phyloP scores from a whole-genome alignment of 2,329 filamentous ascomycete species.

The Clonostachys rosea region DNA sequence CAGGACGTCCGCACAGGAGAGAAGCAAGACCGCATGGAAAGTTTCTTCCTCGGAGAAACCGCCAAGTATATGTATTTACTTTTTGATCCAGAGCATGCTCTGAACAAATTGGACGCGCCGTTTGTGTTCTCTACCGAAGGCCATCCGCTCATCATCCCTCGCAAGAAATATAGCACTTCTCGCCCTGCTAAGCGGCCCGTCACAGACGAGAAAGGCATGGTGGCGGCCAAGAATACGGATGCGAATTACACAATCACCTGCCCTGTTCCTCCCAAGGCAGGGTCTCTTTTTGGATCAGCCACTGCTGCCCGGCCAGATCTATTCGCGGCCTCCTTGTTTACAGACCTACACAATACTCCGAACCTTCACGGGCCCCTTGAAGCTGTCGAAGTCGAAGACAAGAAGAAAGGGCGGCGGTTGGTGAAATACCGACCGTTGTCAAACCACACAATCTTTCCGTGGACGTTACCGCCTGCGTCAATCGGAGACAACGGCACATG shows the following conservation, averaged over 20 bases:
- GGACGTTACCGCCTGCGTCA: slow-evolving; percentile 77
- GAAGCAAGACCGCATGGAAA: slow-evolving; percentile 93
- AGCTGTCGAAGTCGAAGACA: slow-evolving; percentile 35
- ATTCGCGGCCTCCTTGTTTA: slow-evolving; percentile 84
- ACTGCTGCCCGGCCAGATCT: slow-evolving; percentile 76
- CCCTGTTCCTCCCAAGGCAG: slow-evolving; percentile 51
- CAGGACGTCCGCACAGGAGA: slow-evolving; percentile 80
- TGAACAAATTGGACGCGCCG: slow-evolving; percentile 81
- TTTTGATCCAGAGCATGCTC: slow-evolving; percentile 78
- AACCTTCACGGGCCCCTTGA: slow-evolving; percentile 48
- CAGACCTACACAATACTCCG: slow-evolving; percentile 74
- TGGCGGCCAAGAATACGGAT: slow-evolving; percentile 25
- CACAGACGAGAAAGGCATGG: slow-evolving; percentile 2
- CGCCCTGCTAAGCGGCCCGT: slow-evolving; percentile 1
- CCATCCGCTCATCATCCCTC: slow-evolving; percentile 82
- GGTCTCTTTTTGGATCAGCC: slow-evolving; percentile 71
- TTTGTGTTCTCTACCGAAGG: slow-evolving; percentile 97
- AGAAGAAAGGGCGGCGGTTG: slow-evolving; percentile 28
- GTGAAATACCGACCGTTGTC: slow-evolving; percentile 46
- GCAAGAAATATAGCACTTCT: slow-evolving; percentile 7
- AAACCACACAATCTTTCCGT: slow-evolving; percentile 86
- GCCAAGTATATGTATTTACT: slow-evolving; percentile 93
- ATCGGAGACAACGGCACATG: slow-evolving; percentile 77
- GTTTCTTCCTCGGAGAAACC: slow-evolving; percentile 96
- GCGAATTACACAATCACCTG: slow-evolving; percentile 56